Evolutionary conservation across 805 yeast genomes (phyloP), one percentile per base, ranked within the genome.

Genomic region (Sugiyamaella valdiviana): DNA sequence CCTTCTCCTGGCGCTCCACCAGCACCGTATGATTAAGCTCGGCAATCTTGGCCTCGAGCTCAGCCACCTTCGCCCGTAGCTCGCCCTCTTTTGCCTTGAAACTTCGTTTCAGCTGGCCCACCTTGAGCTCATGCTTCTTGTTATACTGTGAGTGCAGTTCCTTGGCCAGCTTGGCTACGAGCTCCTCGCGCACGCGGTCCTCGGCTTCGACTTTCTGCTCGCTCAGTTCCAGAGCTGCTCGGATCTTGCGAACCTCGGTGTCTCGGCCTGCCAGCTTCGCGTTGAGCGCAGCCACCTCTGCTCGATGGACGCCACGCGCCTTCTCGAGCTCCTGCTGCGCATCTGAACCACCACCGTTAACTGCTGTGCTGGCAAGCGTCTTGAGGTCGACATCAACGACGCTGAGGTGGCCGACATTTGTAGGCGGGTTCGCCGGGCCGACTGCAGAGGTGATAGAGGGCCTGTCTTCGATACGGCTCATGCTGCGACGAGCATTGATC

Each of bases 111-210:
- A 82, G 67, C 26, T 78, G 75, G 12, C 74, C 73, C 6, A 85
- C 83, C 63, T 85, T 85, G 45, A 77, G 76, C 52, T 82, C 86
- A 59, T 86, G 95, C 60, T 86, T 85, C 44, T 82, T 79, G 2
- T 87, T 78, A 59, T 85, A 85, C 60, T 83, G 89, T 36, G 77
- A 72, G 58, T 85, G 85, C 9, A 85, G 68, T 56, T 82, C 86
- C 51, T 79, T 82, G 0, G 90, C 85, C 42, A 85, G 46, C 37
- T 44, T 38, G 6, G 39, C 40, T 2, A 51, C 47, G 16, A 44
- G 26, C 35, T 46, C 48, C 12, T 39, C 45, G 6, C 42, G 42
- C 20, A 23, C 24, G n/a, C 52, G 43, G 15, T 36, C 48, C 15
- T 47, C 39, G 15, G 53, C 12, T 9, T 40, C 50, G 6, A 50